Evolutionary conservation across 2,329 filamentous ascomycete species (phyloP).

Genomic region (Magnaporthiopsis rhizophila): DNA sequence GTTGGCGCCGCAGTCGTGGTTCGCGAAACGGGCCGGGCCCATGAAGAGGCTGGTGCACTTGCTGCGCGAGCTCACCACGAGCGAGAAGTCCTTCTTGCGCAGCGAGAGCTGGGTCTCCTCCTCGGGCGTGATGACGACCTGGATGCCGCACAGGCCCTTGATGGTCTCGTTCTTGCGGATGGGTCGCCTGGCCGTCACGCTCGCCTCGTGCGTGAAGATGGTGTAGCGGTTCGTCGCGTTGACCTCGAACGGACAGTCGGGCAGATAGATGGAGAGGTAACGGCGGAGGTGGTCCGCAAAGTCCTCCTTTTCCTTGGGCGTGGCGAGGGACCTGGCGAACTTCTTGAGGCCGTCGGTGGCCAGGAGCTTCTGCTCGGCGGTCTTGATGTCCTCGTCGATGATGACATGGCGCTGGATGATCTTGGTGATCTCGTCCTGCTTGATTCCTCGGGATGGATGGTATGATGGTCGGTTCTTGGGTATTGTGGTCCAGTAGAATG

Average conservation of each 20-base stretch:
- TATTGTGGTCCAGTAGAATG: slow-evolving; percentile 93
- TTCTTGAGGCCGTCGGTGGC: slow-evolving; percentile 65
- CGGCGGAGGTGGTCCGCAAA: slow-evolving; percentile 80
- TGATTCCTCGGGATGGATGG: slow-evolving; percentile 72
- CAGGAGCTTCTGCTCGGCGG: slow-evolving; percentile 66
- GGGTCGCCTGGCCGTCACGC: slow-evolving; percentile 69
- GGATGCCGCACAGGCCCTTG: slow-evolving; percentile 84
- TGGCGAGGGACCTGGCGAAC: slow-evolving; percentile 60
- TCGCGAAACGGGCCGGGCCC: slow-evolving; percentile 90
- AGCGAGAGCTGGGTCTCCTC: slow-evolving; percentile 77
- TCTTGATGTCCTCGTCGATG: slow-evolving; percentile 60
- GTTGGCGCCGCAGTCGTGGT: slow-evolving; percentile 94
- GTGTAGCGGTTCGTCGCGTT: slow-evolving; percentile 89
- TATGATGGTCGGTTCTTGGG: slow-evolving; percentile 90
- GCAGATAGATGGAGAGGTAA: slow-evolving; percentile 87
- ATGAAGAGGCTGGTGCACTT: slow-evolving; percentile 89
- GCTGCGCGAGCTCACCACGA: slow-evolving; percentile 87
- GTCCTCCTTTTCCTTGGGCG: slow-evolving; percentile 74
- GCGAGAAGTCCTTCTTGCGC: slow-evolving; percentile 89
- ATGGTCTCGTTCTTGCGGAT: slow-evolving; percentile 79
- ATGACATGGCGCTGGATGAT: slow-evolving; percentile 61
- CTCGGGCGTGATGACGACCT: slow-evolving; percentile 85
- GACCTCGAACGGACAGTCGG: slow-evolving; percentile 92
- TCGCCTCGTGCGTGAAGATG: slow-evolving; percentile 81
- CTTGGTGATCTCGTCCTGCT: slow-evolving; percentile 52